Percentiles rank a stretch among this genome's conserved stretches.
phyloP scores from a whole-genome alignment of 352 stramenopile species.

The Phytophthora fragariaefolia region DNA sequence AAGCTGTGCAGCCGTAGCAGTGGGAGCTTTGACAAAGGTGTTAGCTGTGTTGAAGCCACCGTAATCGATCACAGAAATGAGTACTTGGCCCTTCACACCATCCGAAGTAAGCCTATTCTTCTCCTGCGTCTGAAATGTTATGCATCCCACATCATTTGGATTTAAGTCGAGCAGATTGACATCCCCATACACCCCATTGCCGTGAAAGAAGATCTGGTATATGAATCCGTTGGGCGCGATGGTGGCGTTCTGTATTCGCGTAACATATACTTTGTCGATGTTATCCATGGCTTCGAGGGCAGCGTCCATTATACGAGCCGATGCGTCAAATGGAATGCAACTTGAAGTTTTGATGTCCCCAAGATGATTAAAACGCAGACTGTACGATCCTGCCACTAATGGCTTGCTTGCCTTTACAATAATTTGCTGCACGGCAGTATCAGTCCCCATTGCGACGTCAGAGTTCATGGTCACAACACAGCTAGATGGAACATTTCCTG shows the following conservation, averaged over 20 bases:
- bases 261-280: constrained; percentile 81
- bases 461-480: constrained; percentile 63
- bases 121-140: constrained; percentile 65
- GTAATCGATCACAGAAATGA: constrained; percentile 44
- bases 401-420: constrained; percentile 64
- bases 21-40: constrained; percentile 55
- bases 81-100: constrained; percentile 38
- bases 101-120: constrained; percentile 63
- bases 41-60: constrained; percentile 54
- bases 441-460: constrained; percentile 65
- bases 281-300: constrained; percentile 66
- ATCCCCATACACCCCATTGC: constrained; percentile 64
- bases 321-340: constrained; percentile 77
- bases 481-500: constrained; percentile 45
- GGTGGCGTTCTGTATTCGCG: constrained; percentile 38
- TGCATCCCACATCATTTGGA: constrained; percentile 48
- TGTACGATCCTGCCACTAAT: constrained; percentile 67
- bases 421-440: constrained; percentile 76
- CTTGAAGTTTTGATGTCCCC: constrained; percentile 36
- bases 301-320: constrained; percentile 54
- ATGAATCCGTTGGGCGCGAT: constrained; percentile 63
- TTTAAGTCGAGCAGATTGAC: constrained; percentile 31
- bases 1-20: constrained; percentile 52
- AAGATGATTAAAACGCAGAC: constrained; percentile 54
- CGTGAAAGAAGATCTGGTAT: constrained; percentile 79